A percentile compares a stretch with the other conserved stretches of the same genome.
Conservation (phyloP, 2,329 filamentous ascomycete species). For the Bretziella fagacearum region DNA sequence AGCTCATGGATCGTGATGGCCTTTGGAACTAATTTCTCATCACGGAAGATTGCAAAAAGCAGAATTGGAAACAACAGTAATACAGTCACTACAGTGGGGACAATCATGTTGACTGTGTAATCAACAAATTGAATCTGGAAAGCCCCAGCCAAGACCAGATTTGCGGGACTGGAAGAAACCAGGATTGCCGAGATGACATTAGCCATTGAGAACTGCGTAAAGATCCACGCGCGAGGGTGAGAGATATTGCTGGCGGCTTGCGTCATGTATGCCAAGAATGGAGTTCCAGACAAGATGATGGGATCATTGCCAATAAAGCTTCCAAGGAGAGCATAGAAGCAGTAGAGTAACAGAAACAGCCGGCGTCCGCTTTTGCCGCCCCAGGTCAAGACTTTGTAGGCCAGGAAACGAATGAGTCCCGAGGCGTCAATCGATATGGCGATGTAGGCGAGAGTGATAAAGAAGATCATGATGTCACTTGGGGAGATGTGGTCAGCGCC, state of each 20-base stretch:
- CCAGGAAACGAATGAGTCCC: constrained; percentile 51
- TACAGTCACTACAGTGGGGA: constrained; percentile 51
- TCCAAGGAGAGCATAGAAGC: constrained; percentile 52
- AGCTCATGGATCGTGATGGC: constrained; percentile 54
- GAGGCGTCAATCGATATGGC: constrained; percentile 64
- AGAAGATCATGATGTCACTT: constrained; percentile 59
- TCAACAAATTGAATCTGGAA: constrained; percentile 55
- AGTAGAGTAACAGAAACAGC: constrained; percentile 56
- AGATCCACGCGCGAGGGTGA: constrained; percentile 56
- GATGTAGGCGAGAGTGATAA: constrained; percentile 57
- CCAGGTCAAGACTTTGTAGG: constrained; percentile 47
- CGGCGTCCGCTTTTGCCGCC: constrained; percentile 49
- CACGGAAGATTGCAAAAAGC: constrained; percentile 50
- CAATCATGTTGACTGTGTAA: constrained; percentile 64
- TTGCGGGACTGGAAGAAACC: constrained; percentile 64
- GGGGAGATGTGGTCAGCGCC: constrained; percentile 50
- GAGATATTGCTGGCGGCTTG: constrained; percentile 55
- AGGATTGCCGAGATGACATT: constrained; percentile 61
- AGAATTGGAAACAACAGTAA: constrained; percentile 53
- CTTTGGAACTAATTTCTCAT: constrained; percentile 44
- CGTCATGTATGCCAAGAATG: constrained; percentile 64
- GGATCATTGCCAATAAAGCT: constrained; percentile 60
- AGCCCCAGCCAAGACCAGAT: constrained; percentile 55
- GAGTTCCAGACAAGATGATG: constrained; percentile 56
- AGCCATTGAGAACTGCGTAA: constrained; percentile 52